Evolutionary conservation across 2,329 filamentous ascomycete genomes (phyloP).

Genomic region (Phoma sp.): DNA sequence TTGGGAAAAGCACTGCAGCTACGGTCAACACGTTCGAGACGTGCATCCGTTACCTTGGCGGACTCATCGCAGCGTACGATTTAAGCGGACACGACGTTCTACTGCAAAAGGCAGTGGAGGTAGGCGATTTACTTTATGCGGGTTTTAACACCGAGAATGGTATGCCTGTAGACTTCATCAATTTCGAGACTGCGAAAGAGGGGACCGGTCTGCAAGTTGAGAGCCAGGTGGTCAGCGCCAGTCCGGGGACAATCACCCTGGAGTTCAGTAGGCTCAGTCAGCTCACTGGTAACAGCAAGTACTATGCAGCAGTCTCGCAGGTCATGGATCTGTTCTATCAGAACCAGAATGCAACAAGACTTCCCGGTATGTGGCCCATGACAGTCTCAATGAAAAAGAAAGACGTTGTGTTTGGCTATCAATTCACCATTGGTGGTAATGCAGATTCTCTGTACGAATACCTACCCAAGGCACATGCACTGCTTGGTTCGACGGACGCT

Average conservation of each 20-base stretch:
- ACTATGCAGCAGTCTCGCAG: constrained; percentile 87
- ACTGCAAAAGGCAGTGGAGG: constrained; percentile 76
- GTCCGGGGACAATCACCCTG: constrained; percentile 73
- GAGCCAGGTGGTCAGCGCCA: constrained; percentile 29
- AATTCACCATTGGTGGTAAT: constrained; percentile 44
- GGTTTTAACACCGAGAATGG: constrained; percentile 90
- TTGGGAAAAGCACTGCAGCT: constrained; percentile 70
- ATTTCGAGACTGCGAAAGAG: constrained; percentile 42
- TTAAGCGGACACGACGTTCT: constrained; percentile 75
- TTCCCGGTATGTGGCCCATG: constrained; percentile 83
- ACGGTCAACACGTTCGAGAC: constrained; percentile 93
- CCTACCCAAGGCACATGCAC: constrained; percentile 54
- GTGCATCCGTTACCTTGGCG: constrained; percentile 87
- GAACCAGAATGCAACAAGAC: constrained; percentile 71
- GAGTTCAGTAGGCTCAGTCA: constrained; percentile 91
- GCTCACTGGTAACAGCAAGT: constrained; percentile 78
- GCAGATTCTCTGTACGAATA: constrained; percentile 48
- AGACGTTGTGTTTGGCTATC: constrained; percentile 37
- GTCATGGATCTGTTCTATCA: constrained; percentile 81
- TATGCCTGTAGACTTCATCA: constrained; percentile 73
- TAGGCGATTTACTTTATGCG: constrained; percentile 78
- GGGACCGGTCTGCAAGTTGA: constrained; percentile 66
- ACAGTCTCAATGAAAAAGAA: constrained; percentile 54
- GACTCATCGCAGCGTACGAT: constrained; percentile 84
- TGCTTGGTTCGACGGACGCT: constrained; percentile 52